phyloP scores from a whole-genome alignment of 2,329 filamentous ascomycete genomes.

The Atkinsonella hypoxylon region DNA sequence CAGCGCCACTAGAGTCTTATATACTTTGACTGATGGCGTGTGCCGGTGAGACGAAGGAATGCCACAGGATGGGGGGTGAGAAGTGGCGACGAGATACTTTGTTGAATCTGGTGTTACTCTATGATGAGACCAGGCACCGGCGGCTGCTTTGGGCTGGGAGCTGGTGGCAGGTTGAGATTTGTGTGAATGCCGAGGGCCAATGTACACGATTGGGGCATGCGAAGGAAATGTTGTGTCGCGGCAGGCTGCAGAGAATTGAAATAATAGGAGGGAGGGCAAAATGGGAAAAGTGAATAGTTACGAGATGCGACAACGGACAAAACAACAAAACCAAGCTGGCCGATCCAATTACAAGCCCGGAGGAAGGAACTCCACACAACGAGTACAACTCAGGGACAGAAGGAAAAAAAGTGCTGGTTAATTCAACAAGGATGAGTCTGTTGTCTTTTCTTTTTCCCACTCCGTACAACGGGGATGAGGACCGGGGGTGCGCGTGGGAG shows the following conservation, averaged over 20 bases:
- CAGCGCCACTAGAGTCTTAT: conserved; percentile 6
- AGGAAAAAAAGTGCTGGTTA: background rate
- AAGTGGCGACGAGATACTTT: conserved; percentile 5
- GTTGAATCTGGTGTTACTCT: conserved; percentile 2
- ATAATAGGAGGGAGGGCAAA: background rate
- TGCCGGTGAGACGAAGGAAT: conserved; percentile 7
- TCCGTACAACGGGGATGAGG: conserved; percentile 2
- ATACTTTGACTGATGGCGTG: conserved; percentile 3
- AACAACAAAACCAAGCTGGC: background rate
- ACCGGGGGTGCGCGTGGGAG: conserved; percentile 4
- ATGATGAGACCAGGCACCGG: conserved; percentile 1
- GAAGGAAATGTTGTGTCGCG: conserved; percentile 6
- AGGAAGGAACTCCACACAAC: background rate
- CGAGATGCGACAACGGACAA: conserved; percentile 1
- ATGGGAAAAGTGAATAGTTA: background rate
- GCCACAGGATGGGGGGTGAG: conserved; percentile 8
- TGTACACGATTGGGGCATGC: background rate
- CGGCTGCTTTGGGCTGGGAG: conserved; percentile 1
- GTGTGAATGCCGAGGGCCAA: background rate
- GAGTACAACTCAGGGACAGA: conserved; percentile 1
- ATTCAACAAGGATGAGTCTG: conserved; percentile 2
- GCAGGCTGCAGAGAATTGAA: conserved; percentile 5
- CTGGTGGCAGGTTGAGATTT: conserved; percentile 4
- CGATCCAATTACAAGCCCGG: background rate
- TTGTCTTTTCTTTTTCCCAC: conserved; percentile 9